A percentile compares a stretch with the other conserved stretches of the same genome.
Evolutionary conservation across 257 asterid species (phyloP).

Genomic region (Echites panduratus): DNA sequence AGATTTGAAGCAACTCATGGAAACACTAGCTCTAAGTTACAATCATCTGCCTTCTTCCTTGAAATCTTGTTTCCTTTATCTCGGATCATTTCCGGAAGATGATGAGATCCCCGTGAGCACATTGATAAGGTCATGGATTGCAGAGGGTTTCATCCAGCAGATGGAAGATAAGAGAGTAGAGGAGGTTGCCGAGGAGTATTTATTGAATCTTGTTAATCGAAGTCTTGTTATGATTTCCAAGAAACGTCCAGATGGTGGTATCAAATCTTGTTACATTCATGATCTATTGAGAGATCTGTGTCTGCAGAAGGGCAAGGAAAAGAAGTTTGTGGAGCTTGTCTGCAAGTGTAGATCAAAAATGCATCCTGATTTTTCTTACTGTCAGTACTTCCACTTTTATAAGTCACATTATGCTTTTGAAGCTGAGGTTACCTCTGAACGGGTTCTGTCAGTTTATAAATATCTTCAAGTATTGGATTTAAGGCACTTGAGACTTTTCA

Average conservation of each 20-base stretch:
- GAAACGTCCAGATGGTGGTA: background rate
- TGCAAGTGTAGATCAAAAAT: background rate
- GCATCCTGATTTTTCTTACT: background rate
- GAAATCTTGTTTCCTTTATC: slow-evolving; percentile 7
- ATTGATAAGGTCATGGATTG: slow-evolving; percentile 8
- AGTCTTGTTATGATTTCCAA: background rate
- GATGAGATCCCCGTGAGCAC: background rate
- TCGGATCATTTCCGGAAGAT: slow-evolving; percentile 7
- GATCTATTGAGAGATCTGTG: slow-evolving; percentile 4
- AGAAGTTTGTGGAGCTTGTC: background rate
- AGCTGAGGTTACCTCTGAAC: background rate
- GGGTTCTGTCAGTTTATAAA: background rate
- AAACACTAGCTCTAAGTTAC: background rate
- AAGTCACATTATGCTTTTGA: background rate
- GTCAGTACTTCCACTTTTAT: background rate
- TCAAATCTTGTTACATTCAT: background rate
- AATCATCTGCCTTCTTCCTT: slow-evolving; percentile 4
- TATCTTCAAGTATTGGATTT: background rate
- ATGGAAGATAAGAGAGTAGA: background rate
- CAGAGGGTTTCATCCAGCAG: background rate
- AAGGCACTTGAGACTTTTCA: background rate
- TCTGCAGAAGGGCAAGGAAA: background rate
- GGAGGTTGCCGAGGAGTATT: slow-evolving; percentile 7
- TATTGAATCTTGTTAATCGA: background rate
- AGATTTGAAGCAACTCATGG: background rate